These are phyloP conservation scores for Barnettozyma botsteinii DNA, from an alignment of 805 yeast genomes.

Conservation along the genomic window DNA sequence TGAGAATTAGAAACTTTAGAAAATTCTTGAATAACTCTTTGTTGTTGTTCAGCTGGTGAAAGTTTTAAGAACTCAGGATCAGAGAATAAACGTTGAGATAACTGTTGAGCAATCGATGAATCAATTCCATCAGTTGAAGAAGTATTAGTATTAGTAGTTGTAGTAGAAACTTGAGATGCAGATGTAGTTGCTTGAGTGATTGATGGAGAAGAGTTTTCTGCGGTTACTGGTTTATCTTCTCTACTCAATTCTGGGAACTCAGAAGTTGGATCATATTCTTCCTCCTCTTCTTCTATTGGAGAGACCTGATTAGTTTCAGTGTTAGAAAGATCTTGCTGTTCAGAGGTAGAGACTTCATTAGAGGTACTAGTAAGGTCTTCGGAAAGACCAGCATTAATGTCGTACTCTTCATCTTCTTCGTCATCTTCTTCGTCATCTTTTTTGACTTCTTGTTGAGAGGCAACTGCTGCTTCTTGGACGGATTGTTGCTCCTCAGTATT, in stretches of 20 bases:
- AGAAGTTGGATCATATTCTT: slow-evolving; percentile 11
- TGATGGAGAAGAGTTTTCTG: slow-evolving; percentile 1
- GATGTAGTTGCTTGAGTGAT: background rate
- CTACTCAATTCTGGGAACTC: slow-evolving; percentile 2
- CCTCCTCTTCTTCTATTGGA: slow-evolving; percentile 5
- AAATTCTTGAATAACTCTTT: slow-evolving; percentile 29
- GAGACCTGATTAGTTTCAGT: background rate
- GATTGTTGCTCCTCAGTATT: background rate
- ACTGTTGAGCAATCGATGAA: slow-evolving; percentile 7
- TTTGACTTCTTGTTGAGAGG: slow-evolving; percentile 1
- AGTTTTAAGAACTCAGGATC: slow-evolving; percentile 32
- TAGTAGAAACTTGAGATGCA: slow-evolving; percentile 1
- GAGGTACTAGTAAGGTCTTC: background rate
- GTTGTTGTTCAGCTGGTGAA: slow-evolving; percentile 32
- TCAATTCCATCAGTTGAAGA: slow-evolving; percentile 18
- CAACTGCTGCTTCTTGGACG: background rate
- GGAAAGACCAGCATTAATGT: background rate
- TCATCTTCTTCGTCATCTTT: slow-evolving; percentile 11
- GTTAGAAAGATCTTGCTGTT: too few species aligned
- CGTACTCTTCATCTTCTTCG: slow-evolving; percentile 10
- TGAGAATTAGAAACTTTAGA: slow-evolving; percentile 22
- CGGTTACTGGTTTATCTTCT: slow-evolving; percentile 1
- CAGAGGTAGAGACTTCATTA: background rate
- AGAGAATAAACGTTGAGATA: slow-evolving; percentile 22
- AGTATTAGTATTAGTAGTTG: slow-evolving; percentile 10